Evolutionary conservation across 2,329 filamentous ascomycete genomes (phyloP).

Genomic region (Penicillium digitatum): DNA sequence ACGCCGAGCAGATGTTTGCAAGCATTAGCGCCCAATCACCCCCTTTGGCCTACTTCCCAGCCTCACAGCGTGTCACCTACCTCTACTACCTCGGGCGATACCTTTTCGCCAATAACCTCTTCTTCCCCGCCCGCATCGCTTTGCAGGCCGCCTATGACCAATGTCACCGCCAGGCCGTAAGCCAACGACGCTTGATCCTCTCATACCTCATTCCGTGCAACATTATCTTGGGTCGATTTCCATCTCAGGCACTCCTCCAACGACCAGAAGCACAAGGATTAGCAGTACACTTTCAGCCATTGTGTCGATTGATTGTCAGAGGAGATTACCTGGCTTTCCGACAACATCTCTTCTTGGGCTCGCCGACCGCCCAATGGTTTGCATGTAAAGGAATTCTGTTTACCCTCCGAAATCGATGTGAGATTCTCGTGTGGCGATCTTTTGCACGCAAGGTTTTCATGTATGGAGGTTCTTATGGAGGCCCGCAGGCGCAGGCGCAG

Average conservation of each 20-base stretch:
- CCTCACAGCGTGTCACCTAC: constrained; percentile 82
- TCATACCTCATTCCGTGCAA: constrained; percentile 80
- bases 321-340: constrained; percentile 75
- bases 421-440: constrained; percentile 79
- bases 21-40: constrained; percentile 83
- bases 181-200: constrained; percentile 74
- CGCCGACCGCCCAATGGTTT: constrained; percentile 65
- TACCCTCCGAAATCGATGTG: constrained; percentile 69
- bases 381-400: constrained; percentile 71
- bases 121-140: constrained; percentile 68
- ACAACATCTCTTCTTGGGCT: constrained; percentile 56
- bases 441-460: constrained; percentile 74
- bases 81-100: constrained; percentile 93
- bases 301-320: constrained; percentile 66
- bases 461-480: constrained; percentile 68
- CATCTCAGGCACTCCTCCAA: constrained; percentile 61
- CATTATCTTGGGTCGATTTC: constrained; percentile 79
- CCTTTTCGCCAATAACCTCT: constrained; percentile 80
- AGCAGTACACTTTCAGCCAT: constrained; percentile 63
- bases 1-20: constrained; percentile 82
- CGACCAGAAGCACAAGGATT: constrained; percentile 67
- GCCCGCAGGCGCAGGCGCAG: constrained; percentile 37
- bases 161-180: constrained; percentile 55
- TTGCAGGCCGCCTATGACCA: constrained; percentile 77
- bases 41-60: constrained; percentile 75